Conservation (phyloP, 2,329 filamentous ascomycete genomes). For the Geosmithia flava region DNA sequence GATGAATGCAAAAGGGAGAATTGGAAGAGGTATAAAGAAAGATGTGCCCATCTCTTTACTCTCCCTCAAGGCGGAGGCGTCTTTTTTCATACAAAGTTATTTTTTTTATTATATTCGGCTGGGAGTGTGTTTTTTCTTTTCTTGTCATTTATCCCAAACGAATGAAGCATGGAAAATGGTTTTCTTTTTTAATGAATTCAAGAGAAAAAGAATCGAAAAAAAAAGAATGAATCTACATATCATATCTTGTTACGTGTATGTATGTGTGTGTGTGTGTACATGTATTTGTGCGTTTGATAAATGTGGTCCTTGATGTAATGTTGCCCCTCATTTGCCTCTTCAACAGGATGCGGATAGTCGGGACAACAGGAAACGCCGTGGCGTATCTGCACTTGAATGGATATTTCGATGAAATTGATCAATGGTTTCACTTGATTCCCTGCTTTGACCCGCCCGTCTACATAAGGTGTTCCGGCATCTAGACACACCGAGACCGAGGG, state of each 20-base stretch:
- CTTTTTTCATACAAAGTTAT: neutral
- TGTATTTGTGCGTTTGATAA: neutral
- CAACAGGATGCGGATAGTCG: no score
- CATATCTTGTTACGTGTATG: no score
- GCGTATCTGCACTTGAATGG: no score
- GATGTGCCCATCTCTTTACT: neutral
- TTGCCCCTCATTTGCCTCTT: no score
- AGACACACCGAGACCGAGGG: no score
- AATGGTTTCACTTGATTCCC: no score
- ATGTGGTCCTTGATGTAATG: no score
- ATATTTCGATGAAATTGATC: no score
- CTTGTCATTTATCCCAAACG: neutral
- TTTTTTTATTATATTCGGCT: neutral
- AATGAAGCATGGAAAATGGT: slow-evolving; percentile 1
- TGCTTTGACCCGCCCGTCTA: no score
- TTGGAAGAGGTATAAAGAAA: neutral
- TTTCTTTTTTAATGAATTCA: slow-evolving; percentile 3
- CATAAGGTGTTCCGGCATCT: no score
- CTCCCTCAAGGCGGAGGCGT: neutral
- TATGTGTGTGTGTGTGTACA: neutral
- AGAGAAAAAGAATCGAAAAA: neutral
- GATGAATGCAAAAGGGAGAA: neutral
- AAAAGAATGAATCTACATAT: neutral
- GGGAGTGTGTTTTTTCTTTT: neutral
- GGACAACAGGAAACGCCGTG: no score